Evolutionary conservation across 176 grass and related monocot species (phyloP), one percentile per base, ranked within the genome.

Genomic region (Ampelocalamus luodianensis): DNA sequence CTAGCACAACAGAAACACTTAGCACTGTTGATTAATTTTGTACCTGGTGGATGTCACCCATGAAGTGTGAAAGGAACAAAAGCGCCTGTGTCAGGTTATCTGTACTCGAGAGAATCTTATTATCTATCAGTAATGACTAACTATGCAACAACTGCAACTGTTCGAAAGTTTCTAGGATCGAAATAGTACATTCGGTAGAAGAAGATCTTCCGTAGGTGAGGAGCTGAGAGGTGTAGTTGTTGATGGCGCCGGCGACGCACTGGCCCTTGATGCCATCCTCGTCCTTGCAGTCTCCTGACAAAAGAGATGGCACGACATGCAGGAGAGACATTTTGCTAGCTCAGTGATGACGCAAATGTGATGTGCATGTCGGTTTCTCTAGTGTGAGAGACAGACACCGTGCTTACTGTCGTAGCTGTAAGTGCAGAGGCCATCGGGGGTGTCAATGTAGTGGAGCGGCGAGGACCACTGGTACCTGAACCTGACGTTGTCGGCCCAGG

Each of bases 71-170:
- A 32, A 92, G 93, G 85, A 94, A 94, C 20, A 92, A 17, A 4
- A 94, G 93, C 4, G 90, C 87, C 77, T 94, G 87, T 18, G 93
- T 92, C 43, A 94, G 78, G 66, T 94, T 94, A 74, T 90, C 93
- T 94, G 68, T 22, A 16, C 12, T 36, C 3, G 0, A 78, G 0
- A 43, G 7, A 5, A 73, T n/a, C 26, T n/a, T 4, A 5, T 5
- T 3, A 8, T 75, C 61, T 3, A 8, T 75, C 61, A 49, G 13
- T 15, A 12, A 12, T 45, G 12, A 45, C 24, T 12, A 24, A 10
- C 67, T 53, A 49, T 17, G 17, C 39, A 54, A n/a, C 13, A 8
- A 11, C 36, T 9, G 22, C 17, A 64, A 4, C 1, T 53, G 5
- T 61, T 15, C 15, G 11, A 22, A 42, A 36, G 3, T 32, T n/a